phyloP scores from a whole-genome alignment of 306 rosid species.

The Cicer arietinum region DNA sequence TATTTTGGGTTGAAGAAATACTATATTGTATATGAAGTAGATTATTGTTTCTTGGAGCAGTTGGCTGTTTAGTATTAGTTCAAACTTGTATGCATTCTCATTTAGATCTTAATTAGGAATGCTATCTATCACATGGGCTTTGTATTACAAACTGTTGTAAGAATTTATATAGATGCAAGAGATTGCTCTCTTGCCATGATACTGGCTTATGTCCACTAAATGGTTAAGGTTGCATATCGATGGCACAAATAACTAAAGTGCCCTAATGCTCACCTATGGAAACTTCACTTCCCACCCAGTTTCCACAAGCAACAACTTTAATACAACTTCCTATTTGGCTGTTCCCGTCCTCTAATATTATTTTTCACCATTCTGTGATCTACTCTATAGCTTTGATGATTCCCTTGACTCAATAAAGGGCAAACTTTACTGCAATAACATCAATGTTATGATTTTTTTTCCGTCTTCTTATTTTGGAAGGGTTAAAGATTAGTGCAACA shows the following conservation, averaged over 20 bases:
- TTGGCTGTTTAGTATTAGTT: background rate
- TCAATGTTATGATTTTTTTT: conserved; percentile 19
- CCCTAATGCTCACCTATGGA: background rate
- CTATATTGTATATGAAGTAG: conserved; percentile 3
- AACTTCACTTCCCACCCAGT: conserved; percentile 2
- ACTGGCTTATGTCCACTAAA: background rate
- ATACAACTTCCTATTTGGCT: background rate
- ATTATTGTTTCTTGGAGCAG: conserved; percentile 18
- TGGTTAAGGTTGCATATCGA: conserved; percentile 7
- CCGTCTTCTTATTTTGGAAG: conserved; percentile 5
- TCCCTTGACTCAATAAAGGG: background rate
- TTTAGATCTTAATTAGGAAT: conserved; percentile 40
- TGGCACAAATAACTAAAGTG: background rate
- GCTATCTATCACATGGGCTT: conserved; percentile 1
- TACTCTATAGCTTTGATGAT: conserved; percentile 2
- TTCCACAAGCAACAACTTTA: conserved; percentile 5
- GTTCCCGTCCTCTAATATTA: conserved; percentile 2
- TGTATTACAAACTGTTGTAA: conserved; percentile 14
- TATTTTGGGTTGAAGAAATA: conserved; percentile 21
- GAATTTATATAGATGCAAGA: conserved; percentile 13
- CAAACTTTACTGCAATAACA: conserved; percentile 5
- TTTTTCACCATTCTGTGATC: conserved; percentile 18
- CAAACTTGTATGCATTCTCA: background rate
- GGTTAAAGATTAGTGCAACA: background rate
- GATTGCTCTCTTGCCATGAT: conserved; percentile 31